phyloP scores from a whole-genome alignment of 306 rosid genomes.

The Castanea sativa region DNA sequence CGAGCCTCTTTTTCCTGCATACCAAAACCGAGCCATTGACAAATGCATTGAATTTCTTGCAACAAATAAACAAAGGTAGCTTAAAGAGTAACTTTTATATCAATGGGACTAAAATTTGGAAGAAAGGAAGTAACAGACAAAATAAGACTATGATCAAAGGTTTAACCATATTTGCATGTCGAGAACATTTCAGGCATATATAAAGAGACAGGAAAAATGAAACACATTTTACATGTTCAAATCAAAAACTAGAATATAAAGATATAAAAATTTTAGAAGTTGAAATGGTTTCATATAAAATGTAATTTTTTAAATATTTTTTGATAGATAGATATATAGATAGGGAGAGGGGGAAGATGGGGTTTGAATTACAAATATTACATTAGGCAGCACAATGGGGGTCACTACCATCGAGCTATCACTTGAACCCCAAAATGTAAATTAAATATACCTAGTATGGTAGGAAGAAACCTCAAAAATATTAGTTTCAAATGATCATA shows the following conservation, averaged over 20 bases:
- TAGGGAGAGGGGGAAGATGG: too few species aligned
- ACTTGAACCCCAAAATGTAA: too few species aligned
- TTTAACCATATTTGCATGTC: background rate
- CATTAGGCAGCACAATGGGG: too few species aligned
- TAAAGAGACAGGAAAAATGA: background rate
- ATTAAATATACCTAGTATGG: background rate
- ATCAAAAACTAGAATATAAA: background rate
- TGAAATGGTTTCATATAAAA: background rate
- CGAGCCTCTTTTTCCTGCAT: constrained; percentile 85
- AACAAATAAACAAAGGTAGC: background rate
- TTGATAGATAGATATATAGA: too few species aligned
- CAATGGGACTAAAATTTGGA: background rate
- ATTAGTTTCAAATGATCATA: background rate
- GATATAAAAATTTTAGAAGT: background rate
- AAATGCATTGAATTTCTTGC: background rate
- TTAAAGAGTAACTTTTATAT: background rate
- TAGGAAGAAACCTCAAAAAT: background rate
- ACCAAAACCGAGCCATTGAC: background rate
- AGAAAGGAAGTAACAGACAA: background rate
- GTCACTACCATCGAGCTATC: too few species aligned
- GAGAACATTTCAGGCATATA: background rate
- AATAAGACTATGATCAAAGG: background rate
- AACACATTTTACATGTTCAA: background rate
- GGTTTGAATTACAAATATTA: too few species aligned
- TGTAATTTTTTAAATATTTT: too few species aligned